phyloP scores from a whole-genome alignment of 192 early-diverging fungal species.

The Backusella tuberculispora region DNA sequence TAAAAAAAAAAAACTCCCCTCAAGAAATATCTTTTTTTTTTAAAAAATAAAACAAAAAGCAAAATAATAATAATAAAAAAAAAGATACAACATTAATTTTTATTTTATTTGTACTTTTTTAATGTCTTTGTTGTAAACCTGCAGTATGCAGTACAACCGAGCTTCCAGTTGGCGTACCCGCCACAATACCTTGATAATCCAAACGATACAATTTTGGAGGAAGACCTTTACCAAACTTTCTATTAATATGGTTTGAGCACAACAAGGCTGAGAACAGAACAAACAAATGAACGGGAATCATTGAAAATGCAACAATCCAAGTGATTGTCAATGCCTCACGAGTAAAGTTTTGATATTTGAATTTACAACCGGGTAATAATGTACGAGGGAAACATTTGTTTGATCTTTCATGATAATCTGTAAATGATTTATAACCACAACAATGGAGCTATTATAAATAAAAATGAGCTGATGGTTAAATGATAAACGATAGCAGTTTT shows the following conservation, averaged over 20 bases:
- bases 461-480: background rate
- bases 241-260: slow-evolving; percentile 55
- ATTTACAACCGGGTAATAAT: slow-evolving; percentile 46
- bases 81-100: too few species aligned
- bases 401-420: slow-evolving; percentile 52
- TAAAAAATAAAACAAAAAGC: background rate
- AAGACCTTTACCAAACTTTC: slow-evolving; percentile 41
- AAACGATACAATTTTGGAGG: slow-evolving; percentile 46
- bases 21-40: background rate
- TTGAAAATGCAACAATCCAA: slow-evolving; percentile 49
- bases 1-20: background rate
- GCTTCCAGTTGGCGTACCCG: slow-evolving; percentile 42
- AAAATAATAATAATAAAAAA: background rate
- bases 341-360: slow-evolving; percentile 43
- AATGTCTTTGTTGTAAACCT: slow-evolving; percentile 25
- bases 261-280: slow-evolving; percentile 47
- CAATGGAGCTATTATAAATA: slow-evolving; percentile 43
- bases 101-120: background rate
- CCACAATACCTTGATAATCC: slow-evolving; percentile 42
- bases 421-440: slow-evolving; percentile 50
- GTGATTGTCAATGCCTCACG: slow-evolving; percentile 38
- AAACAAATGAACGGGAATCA: slow-evolving; percentile 45
- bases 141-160: slow-evolving; percentile 30
- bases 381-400: slow-evolving; percentile 56
- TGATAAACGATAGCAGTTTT: background rate